Conservation (phyloP, 306 rosid genomes). For the Castanea mollissima region DNA sequence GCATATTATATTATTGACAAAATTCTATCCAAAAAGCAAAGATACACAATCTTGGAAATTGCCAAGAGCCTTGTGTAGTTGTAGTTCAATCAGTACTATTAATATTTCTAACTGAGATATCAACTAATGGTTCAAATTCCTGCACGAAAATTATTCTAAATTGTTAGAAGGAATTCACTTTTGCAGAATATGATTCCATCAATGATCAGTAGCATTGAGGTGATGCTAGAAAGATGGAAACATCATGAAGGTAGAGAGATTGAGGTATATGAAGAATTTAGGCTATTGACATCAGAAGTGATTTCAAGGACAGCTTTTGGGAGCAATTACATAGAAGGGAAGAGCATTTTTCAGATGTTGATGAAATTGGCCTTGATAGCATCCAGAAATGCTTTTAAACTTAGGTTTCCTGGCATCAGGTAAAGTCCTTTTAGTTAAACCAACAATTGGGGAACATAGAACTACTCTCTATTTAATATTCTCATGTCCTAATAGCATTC, state of each 20-base stretch:
- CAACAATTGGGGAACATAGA: not conserved
- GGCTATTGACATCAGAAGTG: slow-evolving; percentile 22
- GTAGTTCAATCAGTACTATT: no score
- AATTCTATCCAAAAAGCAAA: no score
- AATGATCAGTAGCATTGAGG: slow-evolving; percentile 18
- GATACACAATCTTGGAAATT: not conserved
- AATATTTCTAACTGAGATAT: no score
- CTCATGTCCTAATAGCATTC: no score
- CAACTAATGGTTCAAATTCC: no score
- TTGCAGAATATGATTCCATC: slow-evolving; percentile 10
- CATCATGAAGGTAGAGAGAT: slow-evolving; percentile 21
- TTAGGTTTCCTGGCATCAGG: slow-evolving; percentile 23
- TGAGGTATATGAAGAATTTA: slow-evolving; percentile 29
- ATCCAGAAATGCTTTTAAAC: not conserved
- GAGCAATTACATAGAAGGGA: slow-evolving; percentile 28
- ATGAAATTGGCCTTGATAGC: slow-evolving; percentile 1
- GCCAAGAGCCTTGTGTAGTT: no score
- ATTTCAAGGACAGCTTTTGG: slow-evolving; percentile 31
- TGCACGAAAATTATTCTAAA: no score
- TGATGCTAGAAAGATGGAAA: slow-evolving; percentile 27
- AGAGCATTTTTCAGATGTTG: slow-evolving; percentile 20
- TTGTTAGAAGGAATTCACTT: not conserved
- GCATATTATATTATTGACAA: no score
- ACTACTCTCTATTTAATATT: not conserved
- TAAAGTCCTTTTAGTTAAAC: not conserved